phyloP scores from a whole-genome alignment of 495 filamentous ascomycete genomes.

The Aspergillus avenaceus region DNA sequence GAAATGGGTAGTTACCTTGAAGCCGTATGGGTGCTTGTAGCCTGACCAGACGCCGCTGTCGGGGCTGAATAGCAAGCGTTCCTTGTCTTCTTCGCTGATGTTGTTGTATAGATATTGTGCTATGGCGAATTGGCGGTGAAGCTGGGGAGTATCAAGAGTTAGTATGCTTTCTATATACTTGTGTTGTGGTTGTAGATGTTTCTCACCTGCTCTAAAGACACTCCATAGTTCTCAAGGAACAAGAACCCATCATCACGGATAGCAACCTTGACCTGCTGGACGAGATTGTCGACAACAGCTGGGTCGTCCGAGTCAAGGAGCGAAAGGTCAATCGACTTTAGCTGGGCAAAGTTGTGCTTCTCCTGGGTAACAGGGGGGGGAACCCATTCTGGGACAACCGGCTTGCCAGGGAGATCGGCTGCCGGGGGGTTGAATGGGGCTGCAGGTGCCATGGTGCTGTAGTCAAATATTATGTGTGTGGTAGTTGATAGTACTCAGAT shows the following conservation, averaged over 20 bases:
- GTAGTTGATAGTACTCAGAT: not conserved
- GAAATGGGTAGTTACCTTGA: too few species aligned
- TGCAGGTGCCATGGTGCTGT: conserved; percentile 23
- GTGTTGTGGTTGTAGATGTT: not conserved
- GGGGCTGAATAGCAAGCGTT: conserved; percentile 36
- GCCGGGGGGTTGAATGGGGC: conserved; percentile 39
- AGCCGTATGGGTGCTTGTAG: conserved; percentile 39
- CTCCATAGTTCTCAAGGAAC: conserved; percentile 45
- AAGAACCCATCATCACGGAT: conserved; percentile 44
- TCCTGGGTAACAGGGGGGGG: conserved; percentile 35
- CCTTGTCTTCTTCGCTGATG: conserved; percentile 42
- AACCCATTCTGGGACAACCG: conserved; percentile 38
- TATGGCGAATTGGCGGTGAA: conserved; percentile 42
- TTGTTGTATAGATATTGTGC: conserved; percentile 43
- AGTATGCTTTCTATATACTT: too few species aligned
- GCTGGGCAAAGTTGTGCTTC: conserved; percentile 32
- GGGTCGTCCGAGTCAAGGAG: conserved; percentile 31
- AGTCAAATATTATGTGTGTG: not conserved
- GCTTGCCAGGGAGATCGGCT: conserved; percentile 31
- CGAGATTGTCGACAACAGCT: conserved; percentile 33
- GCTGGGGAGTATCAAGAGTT: conserved; percentile 12
- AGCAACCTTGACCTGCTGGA: conserved; percentile 34
- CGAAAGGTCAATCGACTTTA: conserved; percentile 39
- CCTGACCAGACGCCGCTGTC: conserved; percentile 37
- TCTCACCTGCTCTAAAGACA: conserved; percentile 41